These are phyloP conservation scores for Ophiostoma tasmaniense DNA, from an alignment of 2,329 filamentous ascomycete genomes.

Conservation along the genomic window DNA sequence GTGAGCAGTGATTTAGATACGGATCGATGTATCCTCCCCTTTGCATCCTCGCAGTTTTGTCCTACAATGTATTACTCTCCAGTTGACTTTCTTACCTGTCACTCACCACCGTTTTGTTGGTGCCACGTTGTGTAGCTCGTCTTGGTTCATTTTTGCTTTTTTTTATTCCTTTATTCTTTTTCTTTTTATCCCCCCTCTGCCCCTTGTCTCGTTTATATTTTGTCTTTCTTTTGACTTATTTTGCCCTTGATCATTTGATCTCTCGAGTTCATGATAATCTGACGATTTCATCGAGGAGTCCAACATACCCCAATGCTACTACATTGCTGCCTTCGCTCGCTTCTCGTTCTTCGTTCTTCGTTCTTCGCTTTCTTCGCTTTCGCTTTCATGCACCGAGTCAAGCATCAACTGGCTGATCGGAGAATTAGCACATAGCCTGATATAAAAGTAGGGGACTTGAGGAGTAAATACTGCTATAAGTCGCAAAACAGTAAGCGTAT, in stretches of 20 bases:
- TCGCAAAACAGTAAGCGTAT: neutral
- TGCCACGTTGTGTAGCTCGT: neutral
- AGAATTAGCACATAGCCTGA: slow-evolving; percentile 1
- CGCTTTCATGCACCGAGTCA: neutral
- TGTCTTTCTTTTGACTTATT: too few species aligned
- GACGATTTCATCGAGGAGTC: neutral
- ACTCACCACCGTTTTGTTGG: neutral
- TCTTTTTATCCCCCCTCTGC: too few species aligned
- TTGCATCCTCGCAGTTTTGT: too few species aligned
- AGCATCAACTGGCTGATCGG: neutral
- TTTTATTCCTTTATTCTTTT: neutral
- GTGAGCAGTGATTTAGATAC: neutral
- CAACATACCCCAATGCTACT: neutral
- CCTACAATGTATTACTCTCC: neutral
- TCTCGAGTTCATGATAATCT: neutral
- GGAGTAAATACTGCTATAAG: neutral
- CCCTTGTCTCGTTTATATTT: neutral
- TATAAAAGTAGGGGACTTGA: neutral
- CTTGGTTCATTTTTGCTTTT: neutral
- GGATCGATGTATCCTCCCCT: neutral
- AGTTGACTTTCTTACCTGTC: neutral
- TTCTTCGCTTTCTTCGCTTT: neutral
- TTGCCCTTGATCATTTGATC: neutral
- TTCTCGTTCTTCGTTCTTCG: neutral
- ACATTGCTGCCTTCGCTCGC: neutral